Evolutionary conservation across 1,139 yeast genomes (phyloP).

Genomic region (Nakaseomyces kungkrabaensis): DNA sequence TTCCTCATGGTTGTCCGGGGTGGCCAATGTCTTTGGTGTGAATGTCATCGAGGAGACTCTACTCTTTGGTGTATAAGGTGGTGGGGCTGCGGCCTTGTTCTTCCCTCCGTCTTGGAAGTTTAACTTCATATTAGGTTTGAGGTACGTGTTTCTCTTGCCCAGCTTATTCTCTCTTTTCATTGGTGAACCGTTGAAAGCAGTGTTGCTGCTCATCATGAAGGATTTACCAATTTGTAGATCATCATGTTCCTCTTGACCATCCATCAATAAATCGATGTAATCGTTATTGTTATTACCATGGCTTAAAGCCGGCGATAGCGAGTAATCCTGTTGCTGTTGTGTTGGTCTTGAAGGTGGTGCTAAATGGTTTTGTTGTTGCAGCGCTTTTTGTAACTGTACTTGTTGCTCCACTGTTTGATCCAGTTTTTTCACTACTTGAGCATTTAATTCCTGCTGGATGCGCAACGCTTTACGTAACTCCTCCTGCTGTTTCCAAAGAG

Average conservation of each 20-base stretch:
- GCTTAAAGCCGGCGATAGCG: background rate
- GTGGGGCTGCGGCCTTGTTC: background rate
- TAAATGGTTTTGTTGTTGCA: slow-evolving; percentile 5
- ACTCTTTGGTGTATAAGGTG: slow-evolving; percentile 4
- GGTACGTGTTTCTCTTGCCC: background rate
- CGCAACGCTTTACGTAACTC: slow-evolving; percentile 11
- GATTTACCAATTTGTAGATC: background rate
- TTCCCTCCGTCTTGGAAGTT: background rate
- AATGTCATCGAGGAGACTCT: slow-evolving; percentile 2
- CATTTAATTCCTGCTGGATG: slow-evolving; percentile 12
- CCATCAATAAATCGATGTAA: background rate
- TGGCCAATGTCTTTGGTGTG: background rate
- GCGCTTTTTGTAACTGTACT: slow-evolving; percentile 9
- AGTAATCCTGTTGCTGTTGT: slow-evolving; percentile 1
- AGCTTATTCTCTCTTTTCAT: background rate
- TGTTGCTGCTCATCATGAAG: background rate
- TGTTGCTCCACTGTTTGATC: slow-evolving; percentile 11
- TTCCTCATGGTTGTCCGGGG: background rate
- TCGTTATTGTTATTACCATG: background rate
- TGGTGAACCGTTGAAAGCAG: background rate
- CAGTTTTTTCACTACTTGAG: slow-evolving; percentile 10
- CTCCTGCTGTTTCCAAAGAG: slow-evolving; percentile 12
- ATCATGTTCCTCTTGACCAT: too few relatives aligned
- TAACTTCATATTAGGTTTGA: slow-evolving; percentile 1
- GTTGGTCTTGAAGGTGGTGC: background rate